phyloP scores from a whole-genome alignment of 1,284 basidiomycete species.

The Microbotryum scabiosae region DNA sequence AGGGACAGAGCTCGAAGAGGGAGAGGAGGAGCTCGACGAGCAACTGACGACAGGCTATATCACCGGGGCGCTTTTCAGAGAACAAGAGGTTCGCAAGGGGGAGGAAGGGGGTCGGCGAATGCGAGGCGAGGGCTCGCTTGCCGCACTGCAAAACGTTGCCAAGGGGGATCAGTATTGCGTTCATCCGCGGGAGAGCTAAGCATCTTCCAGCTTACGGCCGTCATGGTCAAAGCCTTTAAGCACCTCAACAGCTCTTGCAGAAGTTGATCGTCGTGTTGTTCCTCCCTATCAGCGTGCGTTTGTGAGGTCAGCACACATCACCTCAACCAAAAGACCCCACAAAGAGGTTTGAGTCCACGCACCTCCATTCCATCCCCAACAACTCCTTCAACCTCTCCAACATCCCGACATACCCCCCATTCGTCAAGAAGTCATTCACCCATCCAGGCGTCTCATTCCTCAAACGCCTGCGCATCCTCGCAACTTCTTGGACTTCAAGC shows the following conservation, averaged over 20 bases:
- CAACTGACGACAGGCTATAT: conserved; percentile 77
- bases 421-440: conserved; percentile 78
- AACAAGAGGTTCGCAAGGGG: conserved; percentile 76
- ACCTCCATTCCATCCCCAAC: conserved; percentile 93
- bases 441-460: conserved; percentile 81
- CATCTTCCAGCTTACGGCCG: conserved; percentile 56
- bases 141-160: conserved; percentile 36
- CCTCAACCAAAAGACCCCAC: not conserved
- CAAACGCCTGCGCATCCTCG: conserved; percentile 52
- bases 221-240: conserved; percentile 85
- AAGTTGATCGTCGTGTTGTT: conserved; percentile 93
- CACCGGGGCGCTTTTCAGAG: conserved; percentile 95
- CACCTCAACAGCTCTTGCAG: conserved; percentile 87
- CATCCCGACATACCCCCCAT: conserved; percentile 77
- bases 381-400: conserved; percentile 82
- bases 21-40: conserved; percentile 76
- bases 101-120: conserved; percentile 74
- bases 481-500: conserved; percentile 66
- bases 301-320: conserved; percentile 1
- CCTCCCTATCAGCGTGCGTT: conserved; percentile 56
- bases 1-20: conserved; percentile 68
- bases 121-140: conserved; percentile 60
- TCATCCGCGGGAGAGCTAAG: conserved; percentile 35
- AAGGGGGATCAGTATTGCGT: not conserved
- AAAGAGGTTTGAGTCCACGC: conserved; percentile 35